Percentiles rank a stretch among this genome's conserved stretches.
Conservation (phyloP, 2,329 filamentous ascomycete species). For the Paracorniculantispora psalliotae region DNA sequence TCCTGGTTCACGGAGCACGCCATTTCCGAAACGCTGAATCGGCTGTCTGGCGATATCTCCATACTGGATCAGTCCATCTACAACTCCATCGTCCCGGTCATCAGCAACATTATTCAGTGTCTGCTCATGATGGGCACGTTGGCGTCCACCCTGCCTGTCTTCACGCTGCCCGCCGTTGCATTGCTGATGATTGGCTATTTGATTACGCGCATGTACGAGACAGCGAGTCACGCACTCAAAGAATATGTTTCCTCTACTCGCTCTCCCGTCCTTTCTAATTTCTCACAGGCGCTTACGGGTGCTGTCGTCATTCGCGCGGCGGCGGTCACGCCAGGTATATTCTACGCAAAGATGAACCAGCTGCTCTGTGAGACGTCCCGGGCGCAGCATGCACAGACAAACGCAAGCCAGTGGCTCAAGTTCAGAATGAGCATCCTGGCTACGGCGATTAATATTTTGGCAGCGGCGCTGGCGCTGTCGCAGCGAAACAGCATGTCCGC, state of each 20-base stretch:
- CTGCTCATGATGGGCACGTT: conserved; percentile 34
- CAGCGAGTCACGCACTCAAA: conserved; percentile 41
- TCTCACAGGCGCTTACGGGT: conserved; percentile 47
- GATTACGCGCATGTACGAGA: conserved; percentile 46
- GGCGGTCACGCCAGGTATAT: conserved; percentile 41
- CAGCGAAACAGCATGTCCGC: conserved; percentile 37
- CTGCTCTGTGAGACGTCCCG: conserved; percentile 43
- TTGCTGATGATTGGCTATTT: conserved; percentile 40
- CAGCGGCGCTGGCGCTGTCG: neutral
- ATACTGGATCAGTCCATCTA: conserved; percentile 38
- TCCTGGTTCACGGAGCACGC: conserved; percentile 53
- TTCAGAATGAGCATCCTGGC: conserved; percentile 4
- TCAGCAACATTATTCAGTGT: neutral
- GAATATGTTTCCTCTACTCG: conserved; percentile 40
- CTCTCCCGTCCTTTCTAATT: conserved; percentile 53
- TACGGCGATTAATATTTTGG: neutral
- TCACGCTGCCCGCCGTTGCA: conserved; percentile 40
- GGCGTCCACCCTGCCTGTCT: conserved; percentile 46
- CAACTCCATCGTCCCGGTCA: conserved; percentile 1
- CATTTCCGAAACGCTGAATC: conserved; percentile 47
- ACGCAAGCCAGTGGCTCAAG: conserved; percentile 1
- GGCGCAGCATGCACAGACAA: conserved; percentile 31
- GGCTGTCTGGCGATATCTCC: conserved; percentile 51
- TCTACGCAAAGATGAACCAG: conserved; percentile 43
- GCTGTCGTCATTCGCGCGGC: conserved; percentile 48